A percentile compares a stretch with the other conserved stretches of the same genome.
phyloP scores from a whole-genome alignment of 1,139 yeast genomes.

The Scheffersomyces parashehatae region DNA sequence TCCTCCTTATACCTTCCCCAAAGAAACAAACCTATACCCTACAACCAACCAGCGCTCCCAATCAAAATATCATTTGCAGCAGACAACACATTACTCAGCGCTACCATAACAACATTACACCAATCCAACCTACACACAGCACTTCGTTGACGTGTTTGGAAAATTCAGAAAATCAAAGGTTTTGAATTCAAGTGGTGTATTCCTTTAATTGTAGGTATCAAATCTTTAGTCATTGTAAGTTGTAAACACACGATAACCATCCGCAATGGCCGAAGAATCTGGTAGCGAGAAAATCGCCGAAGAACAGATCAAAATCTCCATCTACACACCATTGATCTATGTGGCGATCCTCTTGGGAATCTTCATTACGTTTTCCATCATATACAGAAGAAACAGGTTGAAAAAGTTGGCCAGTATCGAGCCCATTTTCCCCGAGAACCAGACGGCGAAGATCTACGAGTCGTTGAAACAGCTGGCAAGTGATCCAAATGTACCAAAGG shows the following conservation, averaged over 20 bases:
- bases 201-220: too few relatives aligned
- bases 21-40: too few relatives aligned
- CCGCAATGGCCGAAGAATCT: constrained; percentile 30
- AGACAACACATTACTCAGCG: too few relatives aligned
- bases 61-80: too few relatives aligned
- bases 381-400: constrained; percentile 64
- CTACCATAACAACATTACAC: neutral
- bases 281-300: constrained; percentile 16
- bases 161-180: too few relatives aligned
- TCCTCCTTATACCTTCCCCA: too few relatives aligned
- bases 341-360: constrained; percentile 70
- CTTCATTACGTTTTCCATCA: constrained; percentile 70
- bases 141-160: constrained; percentile 5
- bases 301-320: constrained; percentile 56
- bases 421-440: constrained; percentile 73
- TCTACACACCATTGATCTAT: constrained; percentile 81
- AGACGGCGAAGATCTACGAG: constrained; percentile 63
- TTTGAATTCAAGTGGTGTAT: too few relatives aligned
- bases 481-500: constrained; percentile 42
- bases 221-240: too few relatives aligned
- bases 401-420: constrained; percentile 54
- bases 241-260: too few relatives aligned
- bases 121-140: neutral
- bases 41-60: too few relatives aligned
- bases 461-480: constrained; percentile 51